Conservation (phyloP, 2,329 filamentous ascomycete genomes). For the Aspergillus fumigatus region DNA sequence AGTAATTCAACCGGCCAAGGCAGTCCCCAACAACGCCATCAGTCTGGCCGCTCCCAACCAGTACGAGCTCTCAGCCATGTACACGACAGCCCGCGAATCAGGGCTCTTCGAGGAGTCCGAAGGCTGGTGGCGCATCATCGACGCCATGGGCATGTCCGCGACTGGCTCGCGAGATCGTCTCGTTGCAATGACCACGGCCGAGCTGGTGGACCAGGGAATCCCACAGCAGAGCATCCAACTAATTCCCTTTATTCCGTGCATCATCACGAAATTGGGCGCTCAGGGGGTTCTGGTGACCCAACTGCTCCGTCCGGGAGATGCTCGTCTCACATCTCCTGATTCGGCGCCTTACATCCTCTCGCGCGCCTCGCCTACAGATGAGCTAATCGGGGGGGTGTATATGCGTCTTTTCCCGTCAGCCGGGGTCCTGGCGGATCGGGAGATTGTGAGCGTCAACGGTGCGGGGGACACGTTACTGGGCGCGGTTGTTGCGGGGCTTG, state of each 20-base stretch:
- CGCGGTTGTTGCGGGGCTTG: slow-evolving; percentile 73
- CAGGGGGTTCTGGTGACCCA: slow-evolving; percentile 72
- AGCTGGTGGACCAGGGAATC: slow-evolving; percentile 72
- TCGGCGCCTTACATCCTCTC: slow-evolving; percentile 68
- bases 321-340: slow-evolving; percentile 58
- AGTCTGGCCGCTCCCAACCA: slow-evolving; percentile 78
- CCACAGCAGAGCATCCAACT: slow-evolving; percentile 80
- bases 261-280: slow-evolving; percentile 77
- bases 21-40: slow-evolving; percentile 61
- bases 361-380: slow-evolving; percentile 51
- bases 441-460: slow-evolving; percentile 87
- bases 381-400: slow-evolving; percentile 74
- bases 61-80: slow-evolving; percentile 76
- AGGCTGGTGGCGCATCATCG: slow-evolving; percentile 75
- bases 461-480: slow-evolving; percentile 92
- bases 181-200: slow-evolving; percentile 59
- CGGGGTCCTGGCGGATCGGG: slow-evolving; percentile 54
- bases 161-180: slow-evolving; percentile 67
- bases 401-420: slow-evolving; percentile 70
- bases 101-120: slow-evolving; percentile 66
- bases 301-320: slow-evolving; percentile 64
- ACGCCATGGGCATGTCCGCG: slow-evolving; percentile 69
- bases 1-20: slow-evolving; percentile 28
- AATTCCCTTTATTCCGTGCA: slow-evolving; percentile 78
- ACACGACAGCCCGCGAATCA: slow-evolving; percentile 61